phyloP scores from a whole-genome alignment of 495 filamentous ascomycete species.

The Cercophora scortea region DNA sequence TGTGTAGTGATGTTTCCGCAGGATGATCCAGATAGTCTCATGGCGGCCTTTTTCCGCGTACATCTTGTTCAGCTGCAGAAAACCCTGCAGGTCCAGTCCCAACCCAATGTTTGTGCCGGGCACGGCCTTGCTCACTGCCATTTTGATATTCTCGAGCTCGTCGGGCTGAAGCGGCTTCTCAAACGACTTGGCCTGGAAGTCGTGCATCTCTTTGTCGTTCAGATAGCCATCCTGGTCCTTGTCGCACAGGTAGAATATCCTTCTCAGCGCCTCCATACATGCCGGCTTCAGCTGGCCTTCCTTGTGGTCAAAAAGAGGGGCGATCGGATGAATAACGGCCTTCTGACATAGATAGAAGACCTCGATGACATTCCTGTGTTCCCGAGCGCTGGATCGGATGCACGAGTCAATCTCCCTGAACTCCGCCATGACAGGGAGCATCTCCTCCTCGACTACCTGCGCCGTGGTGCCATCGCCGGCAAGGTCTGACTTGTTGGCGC shows the following conservation, averaged over 20 bases:
- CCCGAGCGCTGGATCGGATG: constrained; percentile 88
- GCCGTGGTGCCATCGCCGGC: constrained; percentile 53
- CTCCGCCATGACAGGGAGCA: constrained; percentile 96
- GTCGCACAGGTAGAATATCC: constrained; percentile 93
- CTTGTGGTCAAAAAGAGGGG: constrained; percentile 92
- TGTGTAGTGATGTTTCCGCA: constrained; percentile 94
- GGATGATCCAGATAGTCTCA: constrained; percentile 94
- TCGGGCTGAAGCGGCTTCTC: constrained; percentile 69
- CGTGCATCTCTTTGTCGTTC: constrained; percentile 81
- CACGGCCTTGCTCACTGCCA: constrained; percentile 61
- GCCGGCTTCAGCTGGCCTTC: constrained; percentile 82
- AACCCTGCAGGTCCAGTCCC: constrained; percentile 74
- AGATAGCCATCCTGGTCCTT: constrained; percentile 93
- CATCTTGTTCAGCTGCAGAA: constrained; percentile 84
- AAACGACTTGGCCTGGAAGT: constrained; percentile 88
- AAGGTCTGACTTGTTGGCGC: constrained; percentile 93
- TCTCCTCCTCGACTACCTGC: constrained; percentile 88
- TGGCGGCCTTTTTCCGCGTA: constrained; percentile 97
- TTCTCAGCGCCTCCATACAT: constrained; percentile 72
- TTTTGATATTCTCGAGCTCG: constrained; percentile 83
- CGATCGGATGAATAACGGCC: constrained; percentile 96
- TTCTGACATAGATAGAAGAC: constrained; percentile 97
- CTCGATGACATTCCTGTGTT: constrained; percentile 93
- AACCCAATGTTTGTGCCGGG: constrained; percentile 56
- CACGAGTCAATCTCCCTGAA: constrained; percentile 99